Base-by-base conservation (phyloP, 352 stramenopile genomes). In the Pythium phragmitis region DNA sequence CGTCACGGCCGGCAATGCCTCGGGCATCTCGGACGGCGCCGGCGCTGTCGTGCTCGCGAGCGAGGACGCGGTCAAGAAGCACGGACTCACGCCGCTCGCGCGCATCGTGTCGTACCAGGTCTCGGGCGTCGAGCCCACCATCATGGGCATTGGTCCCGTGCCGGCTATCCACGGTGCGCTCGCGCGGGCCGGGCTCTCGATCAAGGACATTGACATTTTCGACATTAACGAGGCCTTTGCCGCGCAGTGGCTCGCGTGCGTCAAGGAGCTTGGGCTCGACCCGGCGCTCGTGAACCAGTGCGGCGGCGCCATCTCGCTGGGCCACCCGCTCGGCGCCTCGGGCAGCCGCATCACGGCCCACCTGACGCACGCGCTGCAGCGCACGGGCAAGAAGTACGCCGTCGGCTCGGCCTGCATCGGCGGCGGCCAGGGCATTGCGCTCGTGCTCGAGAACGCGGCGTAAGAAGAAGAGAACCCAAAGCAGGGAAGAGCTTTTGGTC, bases 201-300 rank as follows among this genome's bases (percentile, higher is more conserved):
- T 99, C 47, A 73, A 82, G 21, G 94, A 99, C 75, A 97, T 99
- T 64, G 97, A 99, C 76, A 88, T 98, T 42, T 81, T 98, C 14
- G 97, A 99, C 80, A 98, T 99, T 75, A 99, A 99, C 76, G 97
- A 99, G 82, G 97, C 97, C 11, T 99, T 99, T 76, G 97, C 97
- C 8, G 88, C 95, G 11, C 96, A 99, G 79, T 98, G 96, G 80
- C 79, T 99, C 50, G 82, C 96, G 17, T 99, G 96, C 65, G 88
- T 97, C 65, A 98, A 98, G 77, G 96, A 97, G 68, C 77, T 99
- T n/a, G 91, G 94, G 9, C 72, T 99, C 43, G 89, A 99, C 75
- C 91, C 95, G 41, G 82, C 85, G 16, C 94, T 97, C 67, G 88
- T 84, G 4, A 99, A 99, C 76, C 73, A 97, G 65, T 88, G 93